These are phyloP conservation scores for Cubamyces sp. DNA, from an alignment of 768 basidiomycete species.

Conservation along the genomic window DNA sequence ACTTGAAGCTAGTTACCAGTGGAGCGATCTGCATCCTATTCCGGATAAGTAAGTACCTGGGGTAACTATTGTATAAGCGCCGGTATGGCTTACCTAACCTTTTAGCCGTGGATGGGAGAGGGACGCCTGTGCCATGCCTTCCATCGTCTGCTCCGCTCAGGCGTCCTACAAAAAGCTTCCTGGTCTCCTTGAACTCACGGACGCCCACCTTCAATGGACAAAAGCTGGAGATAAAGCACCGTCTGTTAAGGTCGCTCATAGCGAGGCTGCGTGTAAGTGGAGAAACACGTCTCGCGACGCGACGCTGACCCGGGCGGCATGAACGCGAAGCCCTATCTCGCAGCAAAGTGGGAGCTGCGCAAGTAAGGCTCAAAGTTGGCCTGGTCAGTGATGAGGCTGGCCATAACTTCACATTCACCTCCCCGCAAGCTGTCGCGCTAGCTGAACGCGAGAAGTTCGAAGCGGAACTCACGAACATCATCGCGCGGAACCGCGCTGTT, in stretches of 20 bases:
- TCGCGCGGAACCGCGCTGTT: constrained; percentile 66
- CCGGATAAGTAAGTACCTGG: neutral
- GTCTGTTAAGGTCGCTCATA: constrained; percentile 62
- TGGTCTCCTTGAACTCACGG: constrained; percentile 77
- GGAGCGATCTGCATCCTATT: too few relatives aligned
- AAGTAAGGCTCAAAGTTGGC: constrained; percentile 78
- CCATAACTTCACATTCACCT: constrained; percentile 83
- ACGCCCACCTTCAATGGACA: constrained; percentile 77
- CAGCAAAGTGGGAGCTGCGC: constrained; percentile 81
- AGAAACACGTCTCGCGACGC: constrained; percentile 6
- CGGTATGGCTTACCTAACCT: constrained; percentile 35
- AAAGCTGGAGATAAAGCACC: constrained; percentile 70
- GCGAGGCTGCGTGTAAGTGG: constrained; percentile 64
- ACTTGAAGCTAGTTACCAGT: too few relatives aligned
- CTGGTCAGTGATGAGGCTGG: constrained; percentile 70
- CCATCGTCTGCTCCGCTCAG: constrained; percentile 67
- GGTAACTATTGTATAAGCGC: neutral
- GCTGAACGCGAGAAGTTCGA: constrained; percentile 85
- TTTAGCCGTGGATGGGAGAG: constrained; percentile 13
- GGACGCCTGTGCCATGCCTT: constrained; percentile 51
- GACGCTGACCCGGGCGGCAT: constrained; percentile 15
- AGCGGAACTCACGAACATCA: constrained; percentile 73
- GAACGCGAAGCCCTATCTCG: constrained; percentile 69
- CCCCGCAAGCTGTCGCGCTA: constrained; percentile 63
- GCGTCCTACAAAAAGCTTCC: constrained; percentile 84